Percentiles rank a stretch among this genome's conserved stretches.
Evolutionary conservation across 345 rosid species (phyloP).

Genomic region (Geranium rotundifolium): DNA sequence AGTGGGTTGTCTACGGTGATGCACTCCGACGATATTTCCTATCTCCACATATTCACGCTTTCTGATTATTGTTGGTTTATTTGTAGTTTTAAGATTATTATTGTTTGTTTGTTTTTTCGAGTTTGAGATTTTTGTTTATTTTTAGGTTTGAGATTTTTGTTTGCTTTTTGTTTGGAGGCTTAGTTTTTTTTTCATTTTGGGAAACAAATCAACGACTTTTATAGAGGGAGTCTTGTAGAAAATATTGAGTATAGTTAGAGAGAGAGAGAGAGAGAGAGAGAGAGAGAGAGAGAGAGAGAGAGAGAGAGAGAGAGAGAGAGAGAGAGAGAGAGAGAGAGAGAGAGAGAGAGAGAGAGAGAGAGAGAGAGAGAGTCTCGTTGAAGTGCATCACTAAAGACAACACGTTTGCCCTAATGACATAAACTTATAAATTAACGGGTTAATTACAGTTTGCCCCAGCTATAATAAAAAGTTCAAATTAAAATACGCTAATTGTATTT

Average conservation of each 20-base stretch:
- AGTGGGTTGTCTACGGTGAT: too few relatives aligned
- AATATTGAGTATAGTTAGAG: background rate
- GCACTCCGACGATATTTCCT: too few relatives aligned
- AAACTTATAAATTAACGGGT: too few relatives aligned
- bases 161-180: background rate
- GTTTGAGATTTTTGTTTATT: conserved; percentile 7
- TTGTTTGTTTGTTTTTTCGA: background rate
- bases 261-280: background rate
- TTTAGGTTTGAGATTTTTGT: background rate
- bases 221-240: conserved; percentile 1
- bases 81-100: background rate
- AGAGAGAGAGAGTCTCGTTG: too few relatives aligned
- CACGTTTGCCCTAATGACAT: too few relatives aligned
- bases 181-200: background rate
- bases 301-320: conserved; percentile 5
- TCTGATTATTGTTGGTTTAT: too few relatives aligned
- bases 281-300: background rate
- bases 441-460: too few relatives aligned
- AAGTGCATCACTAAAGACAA: too few relatives aligned
- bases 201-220: background rate
- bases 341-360: too few relatives aligned
- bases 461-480: too few relatives aligned
- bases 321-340: background rate
- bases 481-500: too few relatives aligned
- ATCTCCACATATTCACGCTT: too few relatives aligned